Conservation (phyloP, 345 rosid species). For the Lepidium didymum region DNA sequence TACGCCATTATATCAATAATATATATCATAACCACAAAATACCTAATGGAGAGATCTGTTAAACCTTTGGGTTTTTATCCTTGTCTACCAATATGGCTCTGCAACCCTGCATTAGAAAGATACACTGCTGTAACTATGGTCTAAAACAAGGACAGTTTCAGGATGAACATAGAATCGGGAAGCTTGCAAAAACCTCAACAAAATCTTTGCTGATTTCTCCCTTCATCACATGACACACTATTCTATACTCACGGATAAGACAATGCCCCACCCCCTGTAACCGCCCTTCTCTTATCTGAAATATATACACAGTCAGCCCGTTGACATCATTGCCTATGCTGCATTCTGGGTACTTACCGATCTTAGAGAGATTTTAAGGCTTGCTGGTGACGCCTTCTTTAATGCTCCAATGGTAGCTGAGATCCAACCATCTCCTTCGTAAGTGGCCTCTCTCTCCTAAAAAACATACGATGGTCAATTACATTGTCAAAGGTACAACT, state of each 20-base stretch:
- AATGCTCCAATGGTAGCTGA: slow-evolving; percentile 39
- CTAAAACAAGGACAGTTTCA: background rate
- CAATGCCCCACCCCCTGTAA: slow-evolving; percentile 79
- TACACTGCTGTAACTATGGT: background rate
- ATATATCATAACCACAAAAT: background rate
- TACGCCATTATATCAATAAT: background rate
- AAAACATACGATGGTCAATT: background rate
- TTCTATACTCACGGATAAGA: slow-evolving; percentile 73
- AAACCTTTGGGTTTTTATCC: slow-evolving; percentile 80
- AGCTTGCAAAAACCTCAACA: slow-evolving; percentile 51
- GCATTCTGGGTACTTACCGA: slow-evolving; percentile 38
- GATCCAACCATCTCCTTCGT: slow-evolving; percentile 49
- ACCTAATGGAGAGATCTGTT: background rate
- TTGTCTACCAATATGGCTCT: slow-evolving; percentile 84
- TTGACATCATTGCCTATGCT: background rate
- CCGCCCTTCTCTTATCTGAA: slow-evolving; percentile 89
- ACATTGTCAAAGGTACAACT: background rate
- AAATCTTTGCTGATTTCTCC: slow-evolving; percentile 88
- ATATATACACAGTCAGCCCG: slow-evolving; percentile 10
- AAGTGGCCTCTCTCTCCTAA: slow-evolving; percentile 53
- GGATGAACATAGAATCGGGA: background rate
- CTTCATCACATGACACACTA: slow-evolving; percentile 71
- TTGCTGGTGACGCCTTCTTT: slow-evolving; percentile 78
- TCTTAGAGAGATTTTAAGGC: slow-evolving; percentile 81
- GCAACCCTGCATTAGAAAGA: slow-evolving; percentile 61